Evolutionary conservation across 169 alveolate species (phyloP).

Genomic region (Plasmodium vivax): DNA sequence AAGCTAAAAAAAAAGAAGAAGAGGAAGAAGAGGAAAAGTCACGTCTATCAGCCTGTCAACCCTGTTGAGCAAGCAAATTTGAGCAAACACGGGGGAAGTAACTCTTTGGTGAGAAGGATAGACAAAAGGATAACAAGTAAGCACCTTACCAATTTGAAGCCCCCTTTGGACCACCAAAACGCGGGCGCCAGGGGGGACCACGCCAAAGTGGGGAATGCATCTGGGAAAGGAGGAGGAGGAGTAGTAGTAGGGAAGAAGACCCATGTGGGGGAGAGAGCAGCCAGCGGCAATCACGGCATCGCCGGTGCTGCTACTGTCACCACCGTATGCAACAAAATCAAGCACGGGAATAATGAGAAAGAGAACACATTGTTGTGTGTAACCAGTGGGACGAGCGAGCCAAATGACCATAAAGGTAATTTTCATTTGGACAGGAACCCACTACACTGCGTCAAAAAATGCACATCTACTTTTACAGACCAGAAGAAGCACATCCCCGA

Average conservation of each 20-base stretch:
- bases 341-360: not conserved
- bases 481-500: not conserved
- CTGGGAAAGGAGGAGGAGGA: not conserved
- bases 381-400: not conserved
- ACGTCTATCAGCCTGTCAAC: not conserved
- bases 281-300: not conserved
- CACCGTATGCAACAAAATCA: not conserved
- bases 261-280: not conserved
- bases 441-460: constrained; percentile 11
- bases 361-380: not conserved
- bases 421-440: not conserved
- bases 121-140: constrained; percentile 9
- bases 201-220: constrained; percentile 1
- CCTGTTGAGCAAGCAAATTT: constrained; percentile 11
- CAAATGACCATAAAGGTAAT: not conserved
- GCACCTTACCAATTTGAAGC: constrained; percentile 12
- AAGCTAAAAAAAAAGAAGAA: not conserved
- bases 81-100: not conserved
- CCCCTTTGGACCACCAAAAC: not conserved
- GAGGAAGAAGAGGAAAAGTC: not conserved
- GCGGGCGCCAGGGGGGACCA: not conserved
- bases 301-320: not conserved
- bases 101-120: not conserved
- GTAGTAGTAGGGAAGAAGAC: not conserved
- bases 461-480: constrained; percentile 30